Conservation (phyloP, 768 basidiomycete genomes). For the Termitomyces sp. region DNA sequence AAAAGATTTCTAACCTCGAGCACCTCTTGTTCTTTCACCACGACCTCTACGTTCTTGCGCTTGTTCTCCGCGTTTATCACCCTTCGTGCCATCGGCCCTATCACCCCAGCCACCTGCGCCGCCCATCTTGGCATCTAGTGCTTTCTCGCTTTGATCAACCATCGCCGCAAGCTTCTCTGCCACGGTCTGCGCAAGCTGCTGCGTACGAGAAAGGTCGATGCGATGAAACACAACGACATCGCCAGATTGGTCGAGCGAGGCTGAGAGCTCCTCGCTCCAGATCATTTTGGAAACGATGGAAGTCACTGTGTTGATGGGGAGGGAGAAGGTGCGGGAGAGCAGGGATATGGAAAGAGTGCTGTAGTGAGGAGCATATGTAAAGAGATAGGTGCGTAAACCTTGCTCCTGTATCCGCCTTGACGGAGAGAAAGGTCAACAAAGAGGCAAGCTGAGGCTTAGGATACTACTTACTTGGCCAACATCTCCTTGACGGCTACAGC, state of each 20-base stretch:
- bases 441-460: not conserved
- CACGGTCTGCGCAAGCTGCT: constrained; percentile 85
- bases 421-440: not conserved
- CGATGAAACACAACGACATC: constrained; percentile 93
- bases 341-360: constrained; percentile 84
- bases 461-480: constrained; percentile 72
- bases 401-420: constrained; percentile 95
- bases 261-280: constrained; percentile 92
- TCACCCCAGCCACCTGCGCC: constrained; percentile 62
- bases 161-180: constrained; percentile 84
- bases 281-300: constrained; percentile 98
- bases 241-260: constrained; percentile 88
- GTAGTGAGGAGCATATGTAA: constrained; percentile 96
- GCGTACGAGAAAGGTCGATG: constrained; percentile 81
- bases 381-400: constrained; percentile 93
- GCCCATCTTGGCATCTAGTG: constrained; percentile 80
- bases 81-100: constrained; percentile 64
- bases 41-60: constrained; percentile 74
- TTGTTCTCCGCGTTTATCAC: constrained; percentile 79
- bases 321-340: constrained; percentile 83
- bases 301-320: constrained; percentile 77
- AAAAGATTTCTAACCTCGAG: constrained; percentile 44
- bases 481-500: constrained; percentile 86
- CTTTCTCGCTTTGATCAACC: constrained; percentile 92
- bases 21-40: constrained; percentile 62